Evolutionary conservation across 257 asterid species (phyloP).

Genomic region (Vinca minor): DNA sequence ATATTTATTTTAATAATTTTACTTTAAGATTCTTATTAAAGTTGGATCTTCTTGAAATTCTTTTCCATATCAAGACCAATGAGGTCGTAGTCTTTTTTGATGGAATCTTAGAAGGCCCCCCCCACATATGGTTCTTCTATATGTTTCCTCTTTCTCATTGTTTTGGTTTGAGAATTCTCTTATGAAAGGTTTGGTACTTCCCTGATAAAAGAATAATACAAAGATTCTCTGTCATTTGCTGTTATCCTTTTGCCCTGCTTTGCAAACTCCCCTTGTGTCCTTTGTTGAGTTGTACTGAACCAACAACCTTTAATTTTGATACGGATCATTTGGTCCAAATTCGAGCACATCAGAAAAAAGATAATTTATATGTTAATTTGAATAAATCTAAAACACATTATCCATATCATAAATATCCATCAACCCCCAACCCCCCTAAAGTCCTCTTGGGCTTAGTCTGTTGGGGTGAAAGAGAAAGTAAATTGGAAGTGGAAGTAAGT

Average conservation of each 20-base stretch:
- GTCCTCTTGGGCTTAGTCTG: no score
- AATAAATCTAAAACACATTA: no score
- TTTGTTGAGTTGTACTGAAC: background rate
- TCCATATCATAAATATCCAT: no score
- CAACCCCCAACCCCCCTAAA: background rate
- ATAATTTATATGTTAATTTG: no score
- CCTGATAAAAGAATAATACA: background rate
- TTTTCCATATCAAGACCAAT: no score
- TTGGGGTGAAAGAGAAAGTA: no score
- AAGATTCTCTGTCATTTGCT: background rate
- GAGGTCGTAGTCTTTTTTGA: no score
- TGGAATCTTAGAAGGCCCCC: background rate
- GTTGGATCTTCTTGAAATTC: background rate
- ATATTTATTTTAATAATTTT: background rate
- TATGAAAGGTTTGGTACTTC: background rate
- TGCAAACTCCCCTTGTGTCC: background rate
- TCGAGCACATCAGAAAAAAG: no score
- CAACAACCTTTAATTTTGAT: no score
- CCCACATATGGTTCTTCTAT: background rate
- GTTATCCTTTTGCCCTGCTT: background rate
- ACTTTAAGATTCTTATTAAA: background rate
- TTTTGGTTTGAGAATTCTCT: background rate
- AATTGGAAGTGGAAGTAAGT: no score
- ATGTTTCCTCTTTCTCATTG: background rate
- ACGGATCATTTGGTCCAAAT: no score